Percentiles rank a stretch among this genome's conserved stretches.
These are phyloP conservation scores for Microcyclosporella mali DNA, from an alignment of 2,329 filamentous ascomycete species.

Conservation along the genomic window DNA sequence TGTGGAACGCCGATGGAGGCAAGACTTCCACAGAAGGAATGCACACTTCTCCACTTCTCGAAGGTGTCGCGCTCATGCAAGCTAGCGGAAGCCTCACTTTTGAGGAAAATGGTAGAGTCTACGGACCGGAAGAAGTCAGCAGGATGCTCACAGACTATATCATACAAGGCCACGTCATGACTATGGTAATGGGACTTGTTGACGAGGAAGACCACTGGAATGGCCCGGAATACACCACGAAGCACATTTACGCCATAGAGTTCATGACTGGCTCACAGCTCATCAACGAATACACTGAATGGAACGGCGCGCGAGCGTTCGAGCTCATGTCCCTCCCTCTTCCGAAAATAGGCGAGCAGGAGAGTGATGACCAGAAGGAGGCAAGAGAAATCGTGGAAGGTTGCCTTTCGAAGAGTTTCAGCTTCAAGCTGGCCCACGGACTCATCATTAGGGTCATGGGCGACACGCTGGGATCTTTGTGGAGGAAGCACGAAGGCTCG, in stretches of 20 bases:
- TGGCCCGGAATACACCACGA: slow-evolving; percentile 46
- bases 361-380: slow-evolving; percentile 42
- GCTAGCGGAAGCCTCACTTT: slow-evolving; percentile 12
- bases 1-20: slow-evolving; percentile 44
- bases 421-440: slow-evolving; percentile 52
- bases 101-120: slow-evolving; percentile 30
- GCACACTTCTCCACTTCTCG: slow-evolving; percentile 43
- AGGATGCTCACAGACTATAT: slow-evolving; percentile 52
- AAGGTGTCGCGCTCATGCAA: slow-evolving; percentile 37
- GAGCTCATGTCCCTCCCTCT: slow-evolving; percentile 44
- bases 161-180: slow-evolving; percentile 50
- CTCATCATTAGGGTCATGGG: slow-evolving; percentile 47
- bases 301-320: slow-evolving; percentile 47
- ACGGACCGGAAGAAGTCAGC: slow-evolving; percentile 31
- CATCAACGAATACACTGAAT: slow-evolving; percentile 48
- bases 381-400: slow-evolving; percentile 49
- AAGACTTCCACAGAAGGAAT: slow-evolving; percentile 48
- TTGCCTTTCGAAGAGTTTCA: slow-evolving; percentile 47
- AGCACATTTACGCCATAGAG: slow-evolving; percentile 47
- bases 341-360: slow-evolving; percentile 35
- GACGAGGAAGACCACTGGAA: slow-evolving; percentile 50
- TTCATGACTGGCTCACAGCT: slow-evolving; percentile 48
- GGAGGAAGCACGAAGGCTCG: slow-evolving; percentile 46
- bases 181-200: slow-evolving; percentile 47
- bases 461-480: slow-evolving; percentile 49